Base-by-base conservation (phyloP, 768 basidiomycete species). In the Tulasnella sp. region DNA sequence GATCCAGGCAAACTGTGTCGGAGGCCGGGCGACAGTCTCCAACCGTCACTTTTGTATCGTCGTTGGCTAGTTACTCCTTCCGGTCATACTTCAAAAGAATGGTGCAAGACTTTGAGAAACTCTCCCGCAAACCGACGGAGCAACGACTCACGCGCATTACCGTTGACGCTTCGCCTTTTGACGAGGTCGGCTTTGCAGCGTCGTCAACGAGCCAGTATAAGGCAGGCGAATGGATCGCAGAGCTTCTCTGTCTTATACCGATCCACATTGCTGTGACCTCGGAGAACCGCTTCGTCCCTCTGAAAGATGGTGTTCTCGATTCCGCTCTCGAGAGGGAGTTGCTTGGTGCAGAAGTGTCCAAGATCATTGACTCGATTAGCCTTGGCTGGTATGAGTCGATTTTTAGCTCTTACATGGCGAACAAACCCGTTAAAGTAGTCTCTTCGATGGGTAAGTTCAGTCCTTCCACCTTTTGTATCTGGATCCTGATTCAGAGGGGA, bases 351-450 rank as follows among this genome's bases (percentile, higher is more conserved):
- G 89, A 90, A 52, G 88, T 92, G 36, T 87, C 86, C 31, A 85
- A 85, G 27, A 89, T 92, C 36, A 89, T 90, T 18, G 89, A 91
- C 76, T 86, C 80, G 68, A 82, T 92, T 7, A 88, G 89, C 0
- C 87, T 92, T 76, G 90, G 90, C 0, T 91, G 90, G 91, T 91
- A 91, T 39, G 91, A 92, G 81, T 88, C 89, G 2, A 85, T 92
- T n/a, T 89, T 92, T 79, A 88, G 88, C 81, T 91, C 90, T 0
- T 92, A 92, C 77, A 88, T 89, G 88, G 88, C 89, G 0, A 85
- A 85, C 27, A 91, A 91, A 89, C 90, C 90, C 2, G 90, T 91
- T n/a, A 88, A 87, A 81, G 91, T 91, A 5, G 90, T 91, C 0
- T 90, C 91, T 0, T 92, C 91, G 0, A 91, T 91, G 91, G 91